Base-by-base conservation (phyloP, 305 asterid species). In the Ajuga reptans region DNA sequence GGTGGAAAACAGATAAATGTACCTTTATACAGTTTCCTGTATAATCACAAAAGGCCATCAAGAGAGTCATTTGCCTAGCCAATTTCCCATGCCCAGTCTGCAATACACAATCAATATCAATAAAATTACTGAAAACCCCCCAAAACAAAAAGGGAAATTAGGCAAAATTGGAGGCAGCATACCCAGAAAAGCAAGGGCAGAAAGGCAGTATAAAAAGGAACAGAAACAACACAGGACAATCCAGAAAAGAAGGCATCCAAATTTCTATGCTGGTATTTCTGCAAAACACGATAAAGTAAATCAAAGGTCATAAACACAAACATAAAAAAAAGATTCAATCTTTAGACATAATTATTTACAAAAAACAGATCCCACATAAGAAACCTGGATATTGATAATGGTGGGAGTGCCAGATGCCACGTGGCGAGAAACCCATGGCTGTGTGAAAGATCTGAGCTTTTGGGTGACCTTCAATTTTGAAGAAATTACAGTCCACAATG, bases 121-220 rank as follows among this genome's bases (percentile, higher is more conserved):
- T 51, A 53, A 29, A 61, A 69, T 50, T 49, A 43, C 21, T 43
- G n/a, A 9, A 11, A 53, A 53, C n/a, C 27, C 27, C 27, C 27
- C 27, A 29, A 4, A 11, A 6, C 0, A 9, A 17, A 17, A 52
- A 14, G 21, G 29, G 39, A 36, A 64, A 27, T n/a, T 34, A 15
- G 16, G 11, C 45, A 9, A 39, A 39, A 39, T 39, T 39, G 11
- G 61, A 71, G 43, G 27, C 27, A 21, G 27, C 81, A 41, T 86
- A 89, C 97, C 97, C 97, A 93, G 88, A 91, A 93, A 62, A 93
- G 90, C 83, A 91, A 77, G 56, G 97, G 99, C 62, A 93, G 97
- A 76, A 93, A 93, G 27, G 89, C 96, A 73, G 97, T 93, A 78
- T 93, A 93, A 73, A 93, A 93, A 66, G 99, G 97, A 75, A 93